Conservation (phyloP, 768 basidiomycete species). For the Brasilioporus rufonigricans region DNA sequence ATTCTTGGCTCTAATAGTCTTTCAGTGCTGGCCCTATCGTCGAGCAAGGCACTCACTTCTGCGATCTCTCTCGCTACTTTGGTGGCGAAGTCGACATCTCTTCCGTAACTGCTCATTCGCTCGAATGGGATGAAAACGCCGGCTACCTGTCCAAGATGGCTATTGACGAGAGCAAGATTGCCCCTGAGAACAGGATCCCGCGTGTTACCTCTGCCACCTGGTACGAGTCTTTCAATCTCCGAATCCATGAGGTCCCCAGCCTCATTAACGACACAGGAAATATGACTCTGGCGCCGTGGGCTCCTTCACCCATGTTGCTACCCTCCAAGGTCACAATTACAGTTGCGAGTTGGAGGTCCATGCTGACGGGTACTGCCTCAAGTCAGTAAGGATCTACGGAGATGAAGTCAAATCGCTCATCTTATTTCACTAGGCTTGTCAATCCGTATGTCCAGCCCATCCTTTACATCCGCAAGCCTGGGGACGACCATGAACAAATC, state of each 20-base stretch:
- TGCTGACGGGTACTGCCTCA: constrained; percentile 88
- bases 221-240: constrained; percentile 40
- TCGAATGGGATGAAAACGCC: constrained; percentile 91
- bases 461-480: constrained; percentile 82
- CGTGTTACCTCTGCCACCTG: constrained; percentile 92
- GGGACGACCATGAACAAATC: constrained; percentile 71
- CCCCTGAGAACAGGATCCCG: constrained; percentile 87
- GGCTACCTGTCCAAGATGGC: constrained; percentile 78
- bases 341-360: constrained; percentile 93
- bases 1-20: constrained; percentile 3
- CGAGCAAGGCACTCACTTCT: constrained; percentile 96
- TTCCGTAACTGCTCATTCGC: constrained; percentile 77
- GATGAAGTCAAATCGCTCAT: constrained; percentile 6
- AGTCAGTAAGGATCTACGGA: constrained; percentile 42
- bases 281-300: constrained; percentile 95
- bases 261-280: constrained; percentile 57
- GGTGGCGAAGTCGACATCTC: constrained; percentile 92
- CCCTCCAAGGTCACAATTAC: constrained; percentile 90
- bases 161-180: constrained; percentile 82
- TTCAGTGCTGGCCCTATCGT: constrained; percentile 74
- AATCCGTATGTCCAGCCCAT: constrained; percentile 94
- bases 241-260: constrained; percentile 11
- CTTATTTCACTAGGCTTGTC: constrained; percentile 55
- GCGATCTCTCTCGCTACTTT: constrained; percentile 95
- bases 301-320: constrained; percentile 84